phyloP scores from a whole-genome alignment of 352 stramenopile genomes.

The Phytophthora brassicae region DNA sequence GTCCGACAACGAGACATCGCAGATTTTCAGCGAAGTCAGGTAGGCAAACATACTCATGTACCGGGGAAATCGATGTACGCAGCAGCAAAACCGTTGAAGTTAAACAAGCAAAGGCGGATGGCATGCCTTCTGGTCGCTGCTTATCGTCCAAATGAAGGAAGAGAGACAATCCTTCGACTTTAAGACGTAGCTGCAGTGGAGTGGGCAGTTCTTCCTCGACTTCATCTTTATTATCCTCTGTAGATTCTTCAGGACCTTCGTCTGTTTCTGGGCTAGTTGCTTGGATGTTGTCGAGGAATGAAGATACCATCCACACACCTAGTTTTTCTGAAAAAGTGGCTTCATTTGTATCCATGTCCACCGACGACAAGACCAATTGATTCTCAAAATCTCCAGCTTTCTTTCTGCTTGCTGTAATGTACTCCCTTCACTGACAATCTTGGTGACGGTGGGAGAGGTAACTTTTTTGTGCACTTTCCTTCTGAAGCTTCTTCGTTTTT shows the following conservation, averaged over 20 bases:
- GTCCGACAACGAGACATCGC: slow-evolving; percentile 62
- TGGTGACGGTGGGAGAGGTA: slow-evolving; percentile 18
- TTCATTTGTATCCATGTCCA: slow-evolving; percentile 35
- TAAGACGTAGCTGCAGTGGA: slow-evolving; percentile 69
- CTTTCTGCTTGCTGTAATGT: slow-evolving; percentile 23
- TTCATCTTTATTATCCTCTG: slow-evolving; percentile 24
- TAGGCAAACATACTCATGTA: slow-evolving; percentile 75
- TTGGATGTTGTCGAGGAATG: slow-evolving; percentile 50
- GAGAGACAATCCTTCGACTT: slow-evolving; percentile 66
- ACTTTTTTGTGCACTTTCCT: not conserved
- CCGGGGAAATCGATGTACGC: slow-evolving; percentile 68
- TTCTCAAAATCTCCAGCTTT: slow-evolving; percentile 23
- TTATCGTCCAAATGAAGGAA: slow-evolving; percentile 63
- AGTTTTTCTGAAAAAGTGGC: slow-evolving; percentile 52
- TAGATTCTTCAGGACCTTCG: slow-evolving; percentile 15
- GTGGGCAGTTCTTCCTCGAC: slow-evolving; percentile 39
- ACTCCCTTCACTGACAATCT: slow-evolving; percentile 32
- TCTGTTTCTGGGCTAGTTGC: slow-evolving; percentile 27
- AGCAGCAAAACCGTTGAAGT: slow-evolving; percentile 68
- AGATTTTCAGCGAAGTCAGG: slow-evolving; percentile 73
- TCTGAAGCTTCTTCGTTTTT: slow-evolving; percentile 26
- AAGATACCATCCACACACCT: slow-evolving; percentile 58
- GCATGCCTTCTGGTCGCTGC: slow-evolving; percentile 28
- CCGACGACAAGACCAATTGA: slow-evolving; percentile 33
- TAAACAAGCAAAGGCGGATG: slow-evolving; percentile 61